Evolutionary conservation across 192 early-diverging fungal genomes (phyloP), one percentile per base, ranked within the genome.

Genomic region (Gryganskiella cystojenkinii): DNA sequence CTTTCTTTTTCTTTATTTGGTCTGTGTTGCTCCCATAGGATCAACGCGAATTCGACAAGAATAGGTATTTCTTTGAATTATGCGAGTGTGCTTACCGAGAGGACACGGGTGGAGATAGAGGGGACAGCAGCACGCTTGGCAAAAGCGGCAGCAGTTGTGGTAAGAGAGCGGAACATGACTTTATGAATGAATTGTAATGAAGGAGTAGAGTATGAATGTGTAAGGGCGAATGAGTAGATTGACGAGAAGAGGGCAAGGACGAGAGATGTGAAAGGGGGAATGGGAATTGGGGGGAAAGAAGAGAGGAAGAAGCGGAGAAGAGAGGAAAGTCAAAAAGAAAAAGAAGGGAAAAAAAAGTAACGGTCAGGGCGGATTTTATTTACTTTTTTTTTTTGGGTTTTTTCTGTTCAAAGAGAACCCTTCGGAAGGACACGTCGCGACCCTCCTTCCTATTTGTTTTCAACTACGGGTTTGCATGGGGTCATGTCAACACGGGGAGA

Each of bases 91-190:
- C 58, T 64, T 71, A 80, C 79, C 64, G 79, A 55, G 22, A 71
- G 34, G 57, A 68, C 56, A 60, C 71, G 71, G 53, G 79, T 71
- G 50, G 79, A 44, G 24, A 68, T 63, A 43, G 70, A 55, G 42
- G 71, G 79, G 45, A 66, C 68, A 22, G 65, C 66, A 47, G 64
- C 71, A 27, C 70, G 70, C 71, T 69, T 80, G 33, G 64, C 70
- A 25, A 68, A 66, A 14, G 71, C 51, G 40, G 69, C 62, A 20
- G 78, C 69, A n/a, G 78, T 70, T 45, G 68, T 57, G 7, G 79
- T 43, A 57, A 81, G 70, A 50, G 84, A 80, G 51, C 84, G 74
- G 61, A 85, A 60, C 84, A 85, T 85, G 22, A 31, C 68, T 60
- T 52, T 30, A 30, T 44, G 25, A 4, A 33, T 1, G 34, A 5